phyloP scores from a whole-genome alignment of 495 filamentous ascomycete species.

The Diplogelasinospora grovesii region DNA sequence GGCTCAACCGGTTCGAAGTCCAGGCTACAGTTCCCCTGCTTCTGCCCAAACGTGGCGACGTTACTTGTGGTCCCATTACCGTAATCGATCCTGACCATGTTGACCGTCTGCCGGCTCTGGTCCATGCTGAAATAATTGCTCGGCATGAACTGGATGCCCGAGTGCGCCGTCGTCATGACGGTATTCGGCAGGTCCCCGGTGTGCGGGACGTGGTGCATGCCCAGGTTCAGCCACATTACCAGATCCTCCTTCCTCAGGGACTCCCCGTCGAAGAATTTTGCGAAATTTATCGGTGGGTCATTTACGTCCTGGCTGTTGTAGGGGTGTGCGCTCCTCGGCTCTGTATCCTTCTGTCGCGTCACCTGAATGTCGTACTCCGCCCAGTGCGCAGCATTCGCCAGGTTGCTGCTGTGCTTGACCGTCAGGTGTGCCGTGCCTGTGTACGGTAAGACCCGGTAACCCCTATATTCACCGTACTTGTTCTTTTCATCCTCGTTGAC shows the following conservation, averaged over 20 bases:
- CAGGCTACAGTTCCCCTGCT: conserved; percentile 15
- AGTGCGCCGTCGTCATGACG: conserved; percentile 41
- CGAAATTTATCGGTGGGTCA: conserved; percentile 50
- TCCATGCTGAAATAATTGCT: conserved; percentile 33
- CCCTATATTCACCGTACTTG: conserved; percentile 47
- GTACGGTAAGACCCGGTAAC: conserved; percentile 44
- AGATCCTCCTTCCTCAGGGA: conserved; percentile 47
- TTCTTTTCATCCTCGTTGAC: conserved; percentile 48
- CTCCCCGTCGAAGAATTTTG: conserved; percentile 50
- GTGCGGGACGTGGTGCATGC: conserved; percentile 54
- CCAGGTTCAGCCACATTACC: conserved; percentile 49
- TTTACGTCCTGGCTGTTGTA: conserved; percentile 40
- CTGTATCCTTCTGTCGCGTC: conserved; percentile 47
- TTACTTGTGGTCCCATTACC: conserved; percentile 24
- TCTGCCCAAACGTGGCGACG: conserved; percentile 35
- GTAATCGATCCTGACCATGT: conserved; percentile 38
- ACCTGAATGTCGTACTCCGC: conserved; percentile 46
- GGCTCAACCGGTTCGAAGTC: conserved; percentile 17
- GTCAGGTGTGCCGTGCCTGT: conserved; percentile 39
- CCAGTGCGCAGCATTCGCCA: conserved; percentile 42
- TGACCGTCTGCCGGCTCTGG: conserved; percentile 22
- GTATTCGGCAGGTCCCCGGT: conserved; percentile 51
- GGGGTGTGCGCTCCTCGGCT: conserved; percentile 39
- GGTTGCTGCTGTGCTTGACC: conserved; percentile 40
- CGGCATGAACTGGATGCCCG: conserved; percentile 36